Evolutionary conservation across 1,284 basidiomycete genomes (phyloP), one percentile per base, ranked within the genome.

Genomic region (Cutaneotrichosporon curvatum): DNA sequence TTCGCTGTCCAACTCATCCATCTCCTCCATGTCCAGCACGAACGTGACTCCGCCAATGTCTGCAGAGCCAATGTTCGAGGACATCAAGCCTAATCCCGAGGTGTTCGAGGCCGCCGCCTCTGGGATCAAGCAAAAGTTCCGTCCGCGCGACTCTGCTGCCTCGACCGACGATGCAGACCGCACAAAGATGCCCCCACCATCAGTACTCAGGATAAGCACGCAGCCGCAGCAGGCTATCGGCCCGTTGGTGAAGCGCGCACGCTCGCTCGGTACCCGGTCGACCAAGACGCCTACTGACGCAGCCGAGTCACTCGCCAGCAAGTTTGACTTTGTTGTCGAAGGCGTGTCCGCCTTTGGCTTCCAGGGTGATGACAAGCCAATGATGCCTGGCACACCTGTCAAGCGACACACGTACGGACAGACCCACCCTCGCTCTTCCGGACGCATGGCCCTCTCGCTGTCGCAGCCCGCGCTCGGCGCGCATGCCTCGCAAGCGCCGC

Each of bases 351-450:
- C 56, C 28, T 48, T 68, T 21, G 52, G 43, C 16, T 44, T 48
- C 25, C 37, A 53, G 40, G 18, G 41, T 32, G 68, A 70, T 5
- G 58, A 59, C 14, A 67, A 65, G 47, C 59, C 57, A 0, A 51
- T 51, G 25, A 73, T 73, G 72, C 72, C 72, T 9, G 67, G 59
- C 37, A 73, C 72, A 9, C 72, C 72, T 0, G 70, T 73, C 46
- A 73, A 73, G 64, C 61, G 63, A 43, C 58, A 63, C 30, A 55
- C 62, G 14, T 68, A 67, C 41, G 54, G 53, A 21, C 58, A 60
- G 16, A 14, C 41, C 12, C 50, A 51, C 35, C 33, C 45, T 4
- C 40, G 45, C n/a, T 30, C 40, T 5, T 42, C 45, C 12, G 43
- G 48, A 8, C 52, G 52, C 14, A 47, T 54, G 18, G 36, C 43